phyloP scores from a whole-genome alignment of 1,284 basidiomycete species.

The Ceratobasidium sp. region DNA sequence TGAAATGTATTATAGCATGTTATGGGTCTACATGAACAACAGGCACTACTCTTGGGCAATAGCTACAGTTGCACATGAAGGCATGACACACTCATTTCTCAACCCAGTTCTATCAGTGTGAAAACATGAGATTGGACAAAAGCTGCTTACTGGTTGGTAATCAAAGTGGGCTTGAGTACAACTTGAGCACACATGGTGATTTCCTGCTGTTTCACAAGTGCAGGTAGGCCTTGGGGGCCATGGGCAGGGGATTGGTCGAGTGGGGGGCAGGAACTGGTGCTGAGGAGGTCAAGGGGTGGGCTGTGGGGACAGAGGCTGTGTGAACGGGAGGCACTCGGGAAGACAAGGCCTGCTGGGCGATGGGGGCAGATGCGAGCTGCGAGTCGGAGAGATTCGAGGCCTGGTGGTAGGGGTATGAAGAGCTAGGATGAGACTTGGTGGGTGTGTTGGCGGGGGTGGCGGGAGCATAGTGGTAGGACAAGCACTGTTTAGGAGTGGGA shows the following conservation, averaged over 20 bases:
- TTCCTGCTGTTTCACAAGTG: constrained; percentile 32
- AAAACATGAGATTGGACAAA: constrained; percentile 40
- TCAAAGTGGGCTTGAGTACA: too few species aligned
- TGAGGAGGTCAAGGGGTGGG: constrained; percentile 9
- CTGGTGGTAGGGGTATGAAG: constrained; percentile 1
- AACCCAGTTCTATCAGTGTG: too few species aligned
- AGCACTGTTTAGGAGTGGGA: constrained; percentile 10
- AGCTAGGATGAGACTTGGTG: constrained; percentile 25
- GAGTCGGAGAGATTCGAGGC: constrained; percentile 12
- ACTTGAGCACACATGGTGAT: too few species aligned
- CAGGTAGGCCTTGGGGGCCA: constrained; percentile 12
- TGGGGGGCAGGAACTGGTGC: constrained; percentile 3
- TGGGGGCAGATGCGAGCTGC: constrained; percentile 21
- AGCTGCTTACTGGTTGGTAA: constrained; percentile 22
- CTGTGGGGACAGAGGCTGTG: constrained; percentile 21
- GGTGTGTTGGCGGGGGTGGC: constrained; percentile 29
- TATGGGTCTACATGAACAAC: too few species aligned
- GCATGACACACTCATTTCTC: too few species aligned
- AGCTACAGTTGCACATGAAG: too few species aligned
- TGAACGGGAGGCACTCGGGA: constrained; percentile 14
- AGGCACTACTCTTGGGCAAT: too few species aligned
- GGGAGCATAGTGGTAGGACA: constrained; percentile 18
- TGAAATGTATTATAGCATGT: too few species aligned
- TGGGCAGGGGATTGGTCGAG: constrained; percentile 26
- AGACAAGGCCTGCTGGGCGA: constrained; percentile 21